Evolutionary conservation across 805 yeast genomes (phyloP).

Genomic region (Nakazawaea populi): DNA sequence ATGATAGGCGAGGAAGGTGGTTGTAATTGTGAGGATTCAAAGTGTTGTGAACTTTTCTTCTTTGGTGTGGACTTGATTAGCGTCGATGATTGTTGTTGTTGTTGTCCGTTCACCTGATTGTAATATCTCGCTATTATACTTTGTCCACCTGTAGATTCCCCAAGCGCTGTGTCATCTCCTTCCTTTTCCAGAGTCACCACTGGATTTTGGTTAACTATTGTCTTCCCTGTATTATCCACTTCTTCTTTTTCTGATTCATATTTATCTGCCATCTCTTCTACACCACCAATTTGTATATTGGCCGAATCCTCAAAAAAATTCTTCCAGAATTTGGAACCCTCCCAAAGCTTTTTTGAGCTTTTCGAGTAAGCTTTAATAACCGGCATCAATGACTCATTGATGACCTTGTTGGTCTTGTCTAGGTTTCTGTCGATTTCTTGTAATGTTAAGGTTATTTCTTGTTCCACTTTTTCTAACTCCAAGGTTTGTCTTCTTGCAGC

Average conservation of each 20-base stretch:
- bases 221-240: constrained; percentile 3
- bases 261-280: constrained; percentile 33
- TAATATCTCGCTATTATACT: constrained; percentile 8
- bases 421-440: constrained; percentile 78
- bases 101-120: not conserved
- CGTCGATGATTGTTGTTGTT: not conserved
- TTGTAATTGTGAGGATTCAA: constrained; percentile 1
- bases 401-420: constrained; percentile 58
- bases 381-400: constrained; percentile 66
- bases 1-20: constrained; percentile 9
- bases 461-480: constrained; percentile 66
- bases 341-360: constrained; percentile 57
- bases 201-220: too few species aligned
- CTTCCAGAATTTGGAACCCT: constrained; percentile 69
- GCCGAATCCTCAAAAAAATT: constrained; percentile 73
- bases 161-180: constrained; percentile 5
- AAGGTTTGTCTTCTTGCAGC: constrained; percentile 5
- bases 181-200: too few species aligned
- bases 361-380: constrained; percentile 53
- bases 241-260: not conserved
- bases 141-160: constrained; percentile 11
- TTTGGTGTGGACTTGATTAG: constrained; percentile 8
- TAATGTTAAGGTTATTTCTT: constrained; percentile 67
- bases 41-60: not conserved
- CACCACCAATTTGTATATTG: constrained; percentile 51